A percentile compares a stretch with the other conserved stretches of the same genome.
Evolutionary conservation across 1,284 basidiomycete genomes (phyloP).

Genomic region (Leccinum griseonigrum): DNA sequence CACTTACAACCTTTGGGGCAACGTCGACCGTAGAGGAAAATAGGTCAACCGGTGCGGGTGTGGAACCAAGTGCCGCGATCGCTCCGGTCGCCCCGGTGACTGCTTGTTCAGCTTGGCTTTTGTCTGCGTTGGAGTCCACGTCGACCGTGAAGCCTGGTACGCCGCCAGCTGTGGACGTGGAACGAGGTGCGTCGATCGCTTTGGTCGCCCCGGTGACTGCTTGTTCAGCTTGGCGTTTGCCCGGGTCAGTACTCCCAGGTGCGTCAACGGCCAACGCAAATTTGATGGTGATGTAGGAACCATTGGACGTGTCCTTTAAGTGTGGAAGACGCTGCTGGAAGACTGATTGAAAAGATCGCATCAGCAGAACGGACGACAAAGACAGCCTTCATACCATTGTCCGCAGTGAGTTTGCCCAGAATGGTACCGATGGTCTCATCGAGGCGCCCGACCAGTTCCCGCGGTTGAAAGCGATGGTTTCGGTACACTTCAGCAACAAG

Average conservation of each 20-base stretch:
- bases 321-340: not conserved
- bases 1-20: not conserved
- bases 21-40: not conserved
- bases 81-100: no score
- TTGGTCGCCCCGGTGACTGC: no score
- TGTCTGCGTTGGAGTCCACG: not conserved
- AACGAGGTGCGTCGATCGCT: no score
- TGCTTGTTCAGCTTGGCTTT: not conserved
- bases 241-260: not conserved
- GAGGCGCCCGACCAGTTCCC: no score
- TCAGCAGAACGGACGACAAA: not conserved
- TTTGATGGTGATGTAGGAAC: not conserved
- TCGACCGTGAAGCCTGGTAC: no score
- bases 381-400: no score
- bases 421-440: no score
- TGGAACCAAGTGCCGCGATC: not conserved
- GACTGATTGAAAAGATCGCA: not conserved
- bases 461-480: no score
- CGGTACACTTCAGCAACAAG: no score
- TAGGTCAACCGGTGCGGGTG: not conserved
- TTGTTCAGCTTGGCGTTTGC: no score
- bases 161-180: no score
- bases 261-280: not conserved
- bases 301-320: not conserved
- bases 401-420: no score